phyloP scores from a whole-genome alignment of 805 yeast genomes.

The Schwanniomyces occidentalis region DNA sequence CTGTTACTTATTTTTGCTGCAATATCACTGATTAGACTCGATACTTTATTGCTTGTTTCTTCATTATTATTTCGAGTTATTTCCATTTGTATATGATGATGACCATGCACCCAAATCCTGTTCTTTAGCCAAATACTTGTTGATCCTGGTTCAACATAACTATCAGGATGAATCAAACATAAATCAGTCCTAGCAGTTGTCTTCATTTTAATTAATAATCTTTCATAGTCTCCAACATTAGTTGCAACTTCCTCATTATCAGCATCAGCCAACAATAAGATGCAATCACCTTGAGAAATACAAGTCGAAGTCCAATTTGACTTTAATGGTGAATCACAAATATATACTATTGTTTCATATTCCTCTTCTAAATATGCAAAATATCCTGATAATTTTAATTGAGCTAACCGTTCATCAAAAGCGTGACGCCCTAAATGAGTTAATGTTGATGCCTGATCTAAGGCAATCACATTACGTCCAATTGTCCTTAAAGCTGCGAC shows the following conservation, averaged over 20 bases:
- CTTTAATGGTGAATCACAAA: conserved; percentile 80
- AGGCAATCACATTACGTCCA: conserved; percentile 69
- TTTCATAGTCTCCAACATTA: conserved; percentile 82
- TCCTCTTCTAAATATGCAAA: conserved; percentile 89
- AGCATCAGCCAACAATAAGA: conserved; percentile 86
- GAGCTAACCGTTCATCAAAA: conserved; percentile 78
- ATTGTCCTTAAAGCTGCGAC: conserved; percentile 70
- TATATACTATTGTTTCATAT: conserved; percentile 83
- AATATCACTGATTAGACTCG: conserved; percentile 30
- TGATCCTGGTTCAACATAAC: conserved; percentile 79
- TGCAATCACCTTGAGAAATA: conserved; percentile 92
- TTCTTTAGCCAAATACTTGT: conserved; percentile 83
- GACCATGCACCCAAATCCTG: conserved; percentile 88
- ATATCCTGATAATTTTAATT: conserved; percentile 82
- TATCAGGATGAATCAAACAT: conserved; percentile 79
- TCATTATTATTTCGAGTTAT: conserved; percentile 22
- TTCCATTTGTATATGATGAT: conserved; percentile 85
- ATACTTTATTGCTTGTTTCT: conserved; percentile 18
- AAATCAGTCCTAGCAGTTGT: conserved; percentile 88
- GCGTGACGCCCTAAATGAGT: conserved; percentile 88
- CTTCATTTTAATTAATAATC: conserved; percentile 67
- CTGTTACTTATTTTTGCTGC: conserved; percentile 34
- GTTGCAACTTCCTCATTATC: conserved; percentile 55
- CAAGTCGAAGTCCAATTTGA: conserved; percentile 93
- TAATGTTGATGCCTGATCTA: conserved; percentile 82